Base-by-base conservation (phyloP, 2,329 filamentous ascomycete species). In the Pseudodiploospora longispora region DNA sequence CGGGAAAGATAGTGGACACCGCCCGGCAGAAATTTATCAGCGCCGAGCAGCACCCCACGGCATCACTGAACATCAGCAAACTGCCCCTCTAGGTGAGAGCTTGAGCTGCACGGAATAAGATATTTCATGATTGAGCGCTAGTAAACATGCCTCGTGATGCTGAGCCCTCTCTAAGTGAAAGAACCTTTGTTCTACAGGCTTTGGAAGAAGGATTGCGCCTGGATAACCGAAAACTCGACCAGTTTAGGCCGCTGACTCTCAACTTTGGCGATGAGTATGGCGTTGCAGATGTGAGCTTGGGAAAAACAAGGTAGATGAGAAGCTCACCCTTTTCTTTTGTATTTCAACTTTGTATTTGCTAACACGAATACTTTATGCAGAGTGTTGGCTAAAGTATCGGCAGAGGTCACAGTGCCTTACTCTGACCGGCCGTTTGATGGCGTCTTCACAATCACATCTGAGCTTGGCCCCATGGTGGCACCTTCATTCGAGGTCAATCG, bases 351-450 rank as follows among this genome's bases (percentile, higher is more conserved):
- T 19, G 19, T 19, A 19, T 19, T 19, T 19, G 19, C 46, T 52
- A 41, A 53, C 27, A 9, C n/a, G 30, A 27, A n/a, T 31, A 6
- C 9, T 6, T 5, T 29, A 37, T 28, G 19, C 54, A 94, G 90
- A 58, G 79, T 96, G 47, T 71, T 94, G 48, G 88, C 85, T 44
- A 86, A 87, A 50, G 84, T 95, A 47, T 91, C 89, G 3, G 86
- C 89, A 50, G 87, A 95, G 68, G 86, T 97, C 49, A 85, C 86
- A 8, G 81, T 86, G 34, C 91, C 93, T 36, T 87, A 84, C 60
- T 67, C 84, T 42, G 91, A 97, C 67, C 84, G 91, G 51, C 91
- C 90, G 47, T 95, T 95, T 61, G 93, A 97, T 63, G 93, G 93
- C 62, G 78, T 95, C 64, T 97, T 97, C 71, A 89, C 83, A 55